phyloP scores from a whole-genome alignment of 176 grass and related monocot species.

The Sorghum bicolor region DNA sequence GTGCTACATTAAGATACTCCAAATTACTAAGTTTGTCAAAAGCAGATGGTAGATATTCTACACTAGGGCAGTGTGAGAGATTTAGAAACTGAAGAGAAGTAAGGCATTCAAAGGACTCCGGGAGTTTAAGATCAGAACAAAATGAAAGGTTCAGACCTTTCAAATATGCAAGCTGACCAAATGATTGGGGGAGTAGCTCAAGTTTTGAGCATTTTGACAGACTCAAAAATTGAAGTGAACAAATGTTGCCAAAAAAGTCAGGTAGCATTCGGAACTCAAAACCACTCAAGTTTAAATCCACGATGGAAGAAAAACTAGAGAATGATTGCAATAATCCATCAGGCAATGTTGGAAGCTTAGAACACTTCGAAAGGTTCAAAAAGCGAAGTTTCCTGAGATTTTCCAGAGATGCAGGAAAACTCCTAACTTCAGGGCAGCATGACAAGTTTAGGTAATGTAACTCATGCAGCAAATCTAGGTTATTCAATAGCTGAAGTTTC shows the following conservation, averaged over 20 bases:
- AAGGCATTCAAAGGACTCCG: constrained; percentile 23
- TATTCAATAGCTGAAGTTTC: constrained; percentile 41
- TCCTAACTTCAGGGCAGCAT: constrained; percentile 39
- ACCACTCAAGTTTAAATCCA: constrained; percentile 47
- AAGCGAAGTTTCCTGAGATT: constrained; percentile 36
- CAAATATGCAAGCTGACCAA: constrained; percentile 35
- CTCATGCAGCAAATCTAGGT: constrained; percentile 29
- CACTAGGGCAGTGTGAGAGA: constrained; percentile 39
- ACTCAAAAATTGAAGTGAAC: constrained; percentile 45
- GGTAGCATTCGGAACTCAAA: constrained; percentile 40
- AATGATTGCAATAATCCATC: constrained; percentile 41
- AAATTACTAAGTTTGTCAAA: constrained; percentile 31
- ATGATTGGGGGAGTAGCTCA: constrained; percentile 35
- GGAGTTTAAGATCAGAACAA: constrained; percentile 44
- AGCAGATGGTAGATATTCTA: constrained; percentile 26
- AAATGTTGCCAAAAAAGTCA: constrained; percentile 38
- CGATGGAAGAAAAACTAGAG: constrained; percentile 38
- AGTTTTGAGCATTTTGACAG: constrained; percentile 53
- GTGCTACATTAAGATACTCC: constrained; percentile 9
- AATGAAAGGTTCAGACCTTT: constrained; percentile 32
- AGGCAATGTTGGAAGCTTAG: constrained; percentile 37
- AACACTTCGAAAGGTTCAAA: constrained; percentile 32
- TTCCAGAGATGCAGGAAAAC: constrained; percentile 32
- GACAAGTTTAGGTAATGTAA: constrained; percentile 42
- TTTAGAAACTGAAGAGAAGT: constrained; percentile 40